phyloP scores from a whole-genome alignment of 257 asterid genomes.

The Lycium ferocissimum region DNA sequence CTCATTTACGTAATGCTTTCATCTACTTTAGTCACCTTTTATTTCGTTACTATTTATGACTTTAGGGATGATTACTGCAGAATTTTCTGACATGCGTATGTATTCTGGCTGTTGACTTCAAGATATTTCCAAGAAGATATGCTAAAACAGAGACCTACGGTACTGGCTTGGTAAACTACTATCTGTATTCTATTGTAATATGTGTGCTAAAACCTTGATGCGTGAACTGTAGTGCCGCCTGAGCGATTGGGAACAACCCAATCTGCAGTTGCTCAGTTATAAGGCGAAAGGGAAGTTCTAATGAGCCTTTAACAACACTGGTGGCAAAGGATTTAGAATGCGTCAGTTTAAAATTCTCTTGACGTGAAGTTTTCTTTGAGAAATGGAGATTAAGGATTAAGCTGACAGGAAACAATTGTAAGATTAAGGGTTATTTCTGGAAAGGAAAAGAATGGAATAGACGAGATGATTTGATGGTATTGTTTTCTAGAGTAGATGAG shows the following conservation, averaged over 20 bases:
- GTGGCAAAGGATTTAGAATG: not conserved
- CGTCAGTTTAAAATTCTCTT: not conserved
- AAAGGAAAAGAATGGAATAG: constrained; percentile 2
- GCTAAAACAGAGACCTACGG: constrained; percentile 98
- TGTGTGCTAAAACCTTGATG: not conserved
- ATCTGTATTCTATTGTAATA: constrained; percentile 27
- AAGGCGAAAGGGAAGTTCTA: not conserved
- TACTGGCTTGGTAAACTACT: constrained; percentile 76
- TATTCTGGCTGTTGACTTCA: constrained; percentile 96
- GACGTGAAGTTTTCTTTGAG: not conserved
- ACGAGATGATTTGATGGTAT: not conserved
- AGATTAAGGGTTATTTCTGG: not conserved
- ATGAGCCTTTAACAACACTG: not conserved
- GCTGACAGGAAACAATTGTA: not conserved
- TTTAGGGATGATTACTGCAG: constrained; percentile 56
- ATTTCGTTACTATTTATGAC: constrained; percentile 30
- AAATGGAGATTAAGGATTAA: not conserved
- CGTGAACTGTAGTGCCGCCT: not conserved
- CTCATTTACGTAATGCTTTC: not conserved
- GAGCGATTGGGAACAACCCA: not conserved
- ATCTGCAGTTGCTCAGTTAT: not conserved
- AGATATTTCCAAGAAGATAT: constrained; percentile 92
- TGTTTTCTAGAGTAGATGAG: constrained; percentile 16
- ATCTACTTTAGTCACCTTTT: constrained; percentile 31
- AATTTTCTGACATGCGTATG: constrained; percentile 76